A percentile compares a stretch with the other conserved stretches of the same genome.
Conservation (phyloP, 2,329 filamentous ascomycete species). For the Epicoccum sorghinum region DNA sequence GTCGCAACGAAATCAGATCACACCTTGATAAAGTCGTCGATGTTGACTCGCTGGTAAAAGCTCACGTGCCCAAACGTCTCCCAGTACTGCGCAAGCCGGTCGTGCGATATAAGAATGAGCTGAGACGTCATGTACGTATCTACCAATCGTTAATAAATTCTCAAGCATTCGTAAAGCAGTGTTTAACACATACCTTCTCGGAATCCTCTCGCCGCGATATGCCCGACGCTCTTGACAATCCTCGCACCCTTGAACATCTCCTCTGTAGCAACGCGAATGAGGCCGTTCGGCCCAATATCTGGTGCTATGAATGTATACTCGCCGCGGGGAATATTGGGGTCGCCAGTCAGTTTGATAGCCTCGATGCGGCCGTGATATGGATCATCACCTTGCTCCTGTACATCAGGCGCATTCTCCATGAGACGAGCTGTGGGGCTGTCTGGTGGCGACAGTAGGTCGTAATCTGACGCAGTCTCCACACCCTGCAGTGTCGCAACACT, state of each 20-base stretch:
- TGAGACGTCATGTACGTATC: slow-evolving; percentile 77
- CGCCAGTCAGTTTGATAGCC: slow-evolving; percentile 90
- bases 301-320: slow-evolving; percentile 81
- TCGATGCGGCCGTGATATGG: slow-evolving; percentile 71
- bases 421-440: not conserved
- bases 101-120: slow-evolving; percentile 77
- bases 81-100: slow-evolving; percentile 85
- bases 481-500: slow-evolving; percentile 42
- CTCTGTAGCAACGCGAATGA: slow-evolving; percentile 69
- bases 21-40: slow-evolving; percentile 47
- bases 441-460: not conserved
- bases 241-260: slow-evolving; percentile 74
- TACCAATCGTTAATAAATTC: slow-evolving; percentile 40
- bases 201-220: slow-evolving; percentile 78
- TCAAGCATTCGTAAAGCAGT: not conserved
- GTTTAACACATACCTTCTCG: slow-evolving; percentile 64
- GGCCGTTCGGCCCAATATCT: slow-evolving; percentile 72
- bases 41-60: slow-evolving; percentile 55
- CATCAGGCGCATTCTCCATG: not conserved
- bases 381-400: slow-evolving; percentile 41
- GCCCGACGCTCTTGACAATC: slow-evolving; percentile 75
- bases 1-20: not conserved
- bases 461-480: not conserved
- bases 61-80: slow-evolving; percentile 59
- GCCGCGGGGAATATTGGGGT: slow-evolving; percentile 86